Evolutionary conservation across 108 stramenopile species (phyloP).

Genomic region (Mayamaea pseudoterrestris): DNA sequence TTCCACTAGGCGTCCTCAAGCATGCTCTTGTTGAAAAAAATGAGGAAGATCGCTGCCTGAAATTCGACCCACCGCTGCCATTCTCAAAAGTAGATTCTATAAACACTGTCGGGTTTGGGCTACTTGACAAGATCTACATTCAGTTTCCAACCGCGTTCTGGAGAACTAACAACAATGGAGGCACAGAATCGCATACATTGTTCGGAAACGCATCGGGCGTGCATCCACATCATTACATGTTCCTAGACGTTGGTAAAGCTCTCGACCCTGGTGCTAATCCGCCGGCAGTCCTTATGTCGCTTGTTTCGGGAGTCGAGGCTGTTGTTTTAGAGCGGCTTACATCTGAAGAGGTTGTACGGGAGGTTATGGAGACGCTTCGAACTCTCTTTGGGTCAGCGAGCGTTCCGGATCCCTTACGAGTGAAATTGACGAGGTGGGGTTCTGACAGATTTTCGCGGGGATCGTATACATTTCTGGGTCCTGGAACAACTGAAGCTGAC

Average conservation of each 20-base stretch:
- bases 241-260: slow-evolving; percentile 35
- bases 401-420: slow-evolving; percentile 26
- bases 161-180: slow-evolving; percentile 11
- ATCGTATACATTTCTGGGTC: slow-evolving; percentile 41
- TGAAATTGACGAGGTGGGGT: slow-evolving; percentile 37
- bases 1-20: slow-evolving; percentile 80
- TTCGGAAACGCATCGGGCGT: slow-evolving; percentile 47
- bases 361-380: slow-evolving; percentile 27
- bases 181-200: slow-evolving; percentile 8
- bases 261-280: slow-evolving; percentile 4
- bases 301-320: slow-evolving; percentile 45
- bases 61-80: slow-evolving; percentile 58
- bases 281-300: slow-evolving; percentile 39
- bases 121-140: slow-evolving; percentile 56
- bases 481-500: slow-evolving; percentile 48
- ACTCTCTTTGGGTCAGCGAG: slow-evolving; percentile 17
- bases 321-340: slow-evolving; percentile 25
- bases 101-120: slow-evolving; percentile 52
- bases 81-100: slow-evolving; percentile 59
- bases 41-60: slow-evolving; percentile 2
- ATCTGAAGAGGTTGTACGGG: slow-evolving; percentile 20
- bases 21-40: slow-evolving; percentile 10
- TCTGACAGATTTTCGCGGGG: slow-evolving; percentile 38
- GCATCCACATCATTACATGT: slow-evolving; percentile 56
- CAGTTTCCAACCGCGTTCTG: slow-evolving; percentile 36